Base-by-base conservation (phyloP, 805 yeast genomes). In the Brettanomyces anomalus region DNA sequence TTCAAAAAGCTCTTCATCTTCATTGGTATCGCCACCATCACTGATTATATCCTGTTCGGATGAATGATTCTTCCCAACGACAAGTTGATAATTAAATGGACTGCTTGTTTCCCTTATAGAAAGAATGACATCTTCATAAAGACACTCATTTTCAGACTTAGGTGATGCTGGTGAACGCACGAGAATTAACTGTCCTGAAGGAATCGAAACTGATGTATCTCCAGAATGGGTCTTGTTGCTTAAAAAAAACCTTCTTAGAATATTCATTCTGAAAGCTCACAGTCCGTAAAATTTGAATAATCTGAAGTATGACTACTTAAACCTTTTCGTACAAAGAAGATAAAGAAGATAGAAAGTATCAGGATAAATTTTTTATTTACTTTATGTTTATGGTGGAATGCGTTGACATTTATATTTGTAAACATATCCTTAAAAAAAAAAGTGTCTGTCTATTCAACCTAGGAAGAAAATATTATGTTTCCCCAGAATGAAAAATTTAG, bases 81-180 rank as follows among this genome's bases (percentile, higher is more conserved):
- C 80, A 36, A 90, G 63, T 49, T 84, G 87, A 58, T 81, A 84
- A 51, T 74, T 72, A 54, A 65, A 82, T 13, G 81, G 80, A 5
- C 77, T 71, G 3, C 84, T 69, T 1, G 89, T 78, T 46, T 76
- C 77, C 34, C 86, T 70, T 39, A 90, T 78, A 2, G 80, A 66
- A 13, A 90, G 78, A 33, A 78, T 77, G 2, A 95, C 89, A 51
- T 86, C 95, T 46, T 77, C 81, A 61, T 79, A 89, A 17, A 87
- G 68, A 53, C 89, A 82, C 61, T 93, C 97, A 31, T 79, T 68
- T 20, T 79, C 88, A 7, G 96, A 89, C 58, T 87, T 86, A 11
- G 96, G 96, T 2, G 95, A 85, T 18, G 70, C 72, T 5, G 85
- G 83, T 1, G 85, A 71, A 39, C 97, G 68, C 15, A 83, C 72